Percentiles rank a stretch among this genome's conserved stretches.
Conservation (phyloP, 108 stramenopile species). For the Pseudonitzschia delicatissima region DNA sequence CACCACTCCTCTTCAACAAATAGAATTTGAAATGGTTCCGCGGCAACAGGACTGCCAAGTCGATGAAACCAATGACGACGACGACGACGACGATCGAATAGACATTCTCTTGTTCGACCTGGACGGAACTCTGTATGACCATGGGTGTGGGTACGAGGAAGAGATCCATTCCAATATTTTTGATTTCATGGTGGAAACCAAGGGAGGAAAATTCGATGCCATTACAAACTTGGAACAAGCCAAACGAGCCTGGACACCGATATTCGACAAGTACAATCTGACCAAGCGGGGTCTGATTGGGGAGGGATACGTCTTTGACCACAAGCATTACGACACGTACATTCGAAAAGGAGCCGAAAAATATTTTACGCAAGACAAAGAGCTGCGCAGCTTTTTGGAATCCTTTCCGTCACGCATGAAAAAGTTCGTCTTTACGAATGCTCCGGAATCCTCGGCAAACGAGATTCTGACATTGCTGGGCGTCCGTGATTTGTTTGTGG, state of each 20-base stretch:
- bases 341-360: slow-evolving; percentile 29
- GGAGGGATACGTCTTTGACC: slow-evolving; percentile 43
- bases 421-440: slow-evolving; percentile 43
- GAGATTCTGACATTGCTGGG: slow-evolving; percentile 33
- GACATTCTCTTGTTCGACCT: slow-evolving; percentile 38
- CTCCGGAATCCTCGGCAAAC: slow-evolving; percentile 34
- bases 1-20: too few species aligned
- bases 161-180: slow-evolving; percentile 36
- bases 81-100: slow-evolving; percentile 3
- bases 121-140: slow-evolving; percentile 47
- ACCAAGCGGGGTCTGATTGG: slow-evolving; percentile 38
- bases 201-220: slow-evolving; percentile 35
- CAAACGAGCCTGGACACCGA: slow-evolving; percentile 31
- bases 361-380: slow-evolving; percentile 20
- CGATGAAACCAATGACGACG: background rate
- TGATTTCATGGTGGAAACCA: slow-evolving; percentile 35
- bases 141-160: slow-evolving; percentile 34
- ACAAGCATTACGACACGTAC: slow-evolving; percentile 26
- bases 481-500: slow-evolving; percentile 35
- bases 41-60: background rate
- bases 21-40: too few species aligned
- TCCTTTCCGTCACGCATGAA: slow-evolving; percentile 26
- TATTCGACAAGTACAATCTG: slow-evolving; percentile 42
- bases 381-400: slow-evolving; percentile 27
- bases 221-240: slow-evolving; percentile 34